Base-by-base conservation (phyloP, 1,284 basidiomycete species). In the Spongispora temasekensis region DNA sequence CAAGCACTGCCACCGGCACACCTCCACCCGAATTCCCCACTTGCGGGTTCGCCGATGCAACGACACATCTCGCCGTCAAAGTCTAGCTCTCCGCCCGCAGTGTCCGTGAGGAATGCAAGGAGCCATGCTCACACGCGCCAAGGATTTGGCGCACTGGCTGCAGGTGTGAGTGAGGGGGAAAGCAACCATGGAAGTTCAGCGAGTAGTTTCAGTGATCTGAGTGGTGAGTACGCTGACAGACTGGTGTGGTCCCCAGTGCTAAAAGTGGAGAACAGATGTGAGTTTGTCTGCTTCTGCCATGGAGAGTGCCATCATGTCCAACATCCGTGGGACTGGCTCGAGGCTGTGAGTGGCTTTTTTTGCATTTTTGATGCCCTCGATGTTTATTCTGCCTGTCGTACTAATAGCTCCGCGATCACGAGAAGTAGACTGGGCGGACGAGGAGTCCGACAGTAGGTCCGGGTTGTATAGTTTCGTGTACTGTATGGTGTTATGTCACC, bases 161-260 rank as follows among this genome's bases (percentile, higher is more conserved):
- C 71, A 63, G 74, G 71, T 50, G 68, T 70, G 61, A 84, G 84
- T 63, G 85, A 89, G 61, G 81, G 82, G 46, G 83, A 81, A 40
- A 91, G 89, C 65, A 86, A 80, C 61, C 82, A 87, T 27, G 86
- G 83, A 2, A 90, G 88, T 13, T 83, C 84, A 53, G 83, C 90
- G 0, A 92, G 90, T 4, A 93, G 91, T 72, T 91, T 92, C 67
- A 92, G 90, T 68, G 91, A 93, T 70, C 68, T 93, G 46, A 93
- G 91, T 68, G 91, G 91, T 91, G 67, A 68, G 83, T 74, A 28
- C 35, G 44, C 19, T 25, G 23, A 30, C 23, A 0, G 23, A 6
- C 50, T 28, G 34, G 32, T 5, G 9, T 6, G 25, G 4, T 48
- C 6, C 15, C 53, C 69, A 8, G 72, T 15, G 27, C 32, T 9